Evolutionary conservation across 1,284 basidiomycete species (phyloP).

Genomic region (Trichosporon sp.): DNA sequence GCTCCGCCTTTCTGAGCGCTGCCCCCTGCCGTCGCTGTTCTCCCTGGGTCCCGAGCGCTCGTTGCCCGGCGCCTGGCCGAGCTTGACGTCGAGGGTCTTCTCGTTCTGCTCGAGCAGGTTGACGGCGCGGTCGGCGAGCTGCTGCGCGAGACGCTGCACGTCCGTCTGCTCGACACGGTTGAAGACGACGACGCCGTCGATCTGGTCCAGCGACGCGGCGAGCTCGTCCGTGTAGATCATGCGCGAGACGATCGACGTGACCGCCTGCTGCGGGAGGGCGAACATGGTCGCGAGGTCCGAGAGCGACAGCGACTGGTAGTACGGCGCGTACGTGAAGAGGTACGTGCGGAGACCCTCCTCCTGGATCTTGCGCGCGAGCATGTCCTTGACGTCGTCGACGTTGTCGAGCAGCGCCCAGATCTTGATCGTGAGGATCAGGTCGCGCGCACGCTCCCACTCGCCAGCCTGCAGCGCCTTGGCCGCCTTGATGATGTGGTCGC

Average conservation of each 20-base stretch:
- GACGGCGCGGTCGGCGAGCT: conserved; percentile 84
- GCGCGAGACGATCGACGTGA: conserved; percentile 91
- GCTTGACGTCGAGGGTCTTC: conserved; percentile 86
- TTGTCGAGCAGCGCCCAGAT: conserved; percentile 97
- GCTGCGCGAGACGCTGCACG: conserved; percentile 84
- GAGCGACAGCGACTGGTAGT: conserved; percentile 90
- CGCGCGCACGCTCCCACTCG: conserved; percentile 93
- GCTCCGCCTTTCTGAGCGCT: conserved; percentile 47
- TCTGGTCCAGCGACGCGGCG: conserved; percentile 88
- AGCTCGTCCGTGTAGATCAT: conserved; percentile 99
- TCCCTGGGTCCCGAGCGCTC: conserved; percentile 60
- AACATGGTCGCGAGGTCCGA: conserved; percentile 85
- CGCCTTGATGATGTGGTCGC: conserved; percentile 99
- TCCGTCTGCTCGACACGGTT: conserved; percentile 85
- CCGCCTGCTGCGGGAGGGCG: conserved; percentile 73
- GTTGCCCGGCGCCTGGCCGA: conserved; percentile 69
- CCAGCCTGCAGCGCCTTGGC: conserved; percentile 94
- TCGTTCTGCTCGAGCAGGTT: conserved; percentile 93
- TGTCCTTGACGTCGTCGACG: conserved; percentile 82
- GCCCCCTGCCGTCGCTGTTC: conserved; percentile 44
- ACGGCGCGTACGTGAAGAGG: conserved; percentile 95
- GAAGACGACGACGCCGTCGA: conserved; percentile 82
- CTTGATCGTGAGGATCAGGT: conserved; percentile 93
- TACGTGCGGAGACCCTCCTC: conserved; percentile 96
- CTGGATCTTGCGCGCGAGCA: conserved; percentile 92